phyloP scores from a whole-genome alignment of 106 monocot species.

The Narthecium ossifragum region DNA sequence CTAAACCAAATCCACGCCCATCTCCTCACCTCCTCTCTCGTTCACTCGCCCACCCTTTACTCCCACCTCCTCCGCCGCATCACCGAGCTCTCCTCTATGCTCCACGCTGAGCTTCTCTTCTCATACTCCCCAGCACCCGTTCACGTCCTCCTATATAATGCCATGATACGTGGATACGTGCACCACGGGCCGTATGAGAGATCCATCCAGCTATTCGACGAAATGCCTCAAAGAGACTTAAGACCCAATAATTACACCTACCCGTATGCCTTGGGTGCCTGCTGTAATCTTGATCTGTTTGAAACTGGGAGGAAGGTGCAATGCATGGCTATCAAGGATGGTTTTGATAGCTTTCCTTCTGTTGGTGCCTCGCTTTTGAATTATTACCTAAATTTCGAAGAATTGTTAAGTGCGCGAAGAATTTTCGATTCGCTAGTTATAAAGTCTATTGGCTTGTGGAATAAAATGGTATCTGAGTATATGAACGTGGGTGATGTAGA shows the following conservation, averaged over 20 bases:
- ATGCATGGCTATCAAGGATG: constrained; percentile 12
- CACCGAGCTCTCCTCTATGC: constrained; percentile 21
- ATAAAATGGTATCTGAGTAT: constrained; percentile 20
- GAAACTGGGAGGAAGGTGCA: constrained; percentile 17
- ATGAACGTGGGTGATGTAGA: constrained; percentile 5
- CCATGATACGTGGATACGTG: constrained; percentile 27
- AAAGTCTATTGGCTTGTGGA: constrained; percentile 19
- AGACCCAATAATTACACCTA: constrained; percentile 24
- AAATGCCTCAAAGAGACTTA: constrained; percentile 16
- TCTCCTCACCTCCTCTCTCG: constrained; percentile 26
- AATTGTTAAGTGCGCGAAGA: constrained; percentile 9
- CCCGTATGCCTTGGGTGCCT: constrained; percentile 13
- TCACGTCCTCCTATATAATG: constrained; percentile 21
- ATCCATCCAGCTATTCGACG: constrained; percentile 11
- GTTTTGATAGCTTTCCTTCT: not conserved
- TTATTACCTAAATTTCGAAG: constrained; percentile 9
- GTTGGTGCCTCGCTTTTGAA: constrained; percentile 9
- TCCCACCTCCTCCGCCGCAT: constrained; percentile 33
- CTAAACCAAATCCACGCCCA: constrained; percentile 30
- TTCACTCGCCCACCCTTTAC: constrained; percentile 2
- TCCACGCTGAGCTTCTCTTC: constrained; percentile 19
- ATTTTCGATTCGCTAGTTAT: constrained; percentile 12
- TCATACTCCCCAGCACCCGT: not conserved
- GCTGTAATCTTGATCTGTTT: not conserved
- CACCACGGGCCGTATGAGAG: constrained; percentile 6